These are phyloP conservation scores for Ceratobasidium papillatum DNA, from an alignment of 1,284 basidiomycete species.

Conservation along the genomic window DNA sequence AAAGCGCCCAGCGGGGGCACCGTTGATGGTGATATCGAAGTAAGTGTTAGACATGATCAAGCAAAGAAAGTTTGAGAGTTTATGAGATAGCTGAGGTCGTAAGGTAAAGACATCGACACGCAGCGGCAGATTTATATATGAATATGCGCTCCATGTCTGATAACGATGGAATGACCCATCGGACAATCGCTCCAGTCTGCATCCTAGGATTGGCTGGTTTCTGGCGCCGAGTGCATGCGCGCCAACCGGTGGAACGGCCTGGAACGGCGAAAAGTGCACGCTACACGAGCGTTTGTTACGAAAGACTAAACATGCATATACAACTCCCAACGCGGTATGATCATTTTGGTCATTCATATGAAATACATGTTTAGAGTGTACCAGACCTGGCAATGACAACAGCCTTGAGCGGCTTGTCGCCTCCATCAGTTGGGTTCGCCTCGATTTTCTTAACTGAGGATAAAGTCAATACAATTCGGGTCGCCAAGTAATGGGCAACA, in stretches of 20 bases:
- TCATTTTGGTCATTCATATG: neutral
- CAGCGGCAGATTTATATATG: conserved; percentile 18
- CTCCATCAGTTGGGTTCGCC: conserved; percentile 65
- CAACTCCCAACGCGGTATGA: neutral
- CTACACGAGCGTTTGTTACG: neutral
- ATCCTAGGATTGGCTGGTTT: neutral
- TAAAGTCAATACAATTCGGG: neutral
- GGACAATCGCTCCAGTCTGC: conserved; percentile 5
- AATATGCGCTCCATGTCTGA: conserved; percentile 4
- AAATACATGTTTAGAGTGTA: conserved; percentile 55
- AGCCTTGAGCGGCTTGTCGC: conserved; percentile 72
- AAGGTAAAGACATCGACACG: neutral
- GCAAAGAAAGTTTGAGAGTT: neutral
- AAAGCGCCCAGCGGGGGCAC: conserved; percentile 67
- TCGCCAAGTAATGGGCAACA: neutral
- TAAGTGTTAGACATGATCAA: conserved; percentile 54
- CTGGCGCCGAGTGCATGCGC: neutral
- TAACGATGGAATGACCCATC: conserved; percentile 15
- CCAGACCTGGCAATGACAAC: conserved; percentile 79
- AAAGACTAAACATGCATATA: too few species aligned
- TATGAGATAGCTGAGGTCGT: conserved; percentile 8
- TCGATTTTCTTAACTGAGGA: conserved; percentile 78
- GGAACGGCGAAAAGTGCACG: neutral
- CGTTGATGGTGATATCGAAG: conserved; percentile 83
- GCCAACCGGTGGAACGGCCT: neutral